These are phyloP conservation scores for Cytospora leucostoma DNA, from an alignment of 2,329 filamentous ascomycete species.

Conservation along the genomic window DNA sequence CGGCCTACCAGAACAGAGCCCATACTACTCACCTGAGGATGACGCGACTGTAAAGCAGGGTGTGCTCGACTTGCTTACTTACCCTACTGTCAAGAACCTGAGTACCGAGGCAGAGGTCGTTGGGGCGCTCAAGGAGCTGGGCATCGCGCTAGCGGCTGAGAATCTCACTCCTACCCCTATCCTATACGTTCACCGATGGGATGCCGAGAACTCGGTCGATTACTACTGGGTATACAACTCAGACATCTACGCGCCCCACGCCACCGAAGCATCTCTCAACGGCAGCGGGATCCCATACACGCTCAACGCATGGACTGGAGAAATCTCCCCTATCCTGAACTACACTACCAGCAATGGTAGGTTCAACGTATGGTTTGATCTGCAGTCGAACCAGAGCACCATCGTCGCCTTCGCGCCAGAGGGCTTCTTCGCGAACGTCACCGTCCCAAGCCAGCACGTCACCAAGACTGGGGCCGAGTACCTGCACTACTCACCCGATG, in stretches of 20 bases:
- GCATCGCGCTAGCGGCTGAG: slow-evolving; percentile 8
- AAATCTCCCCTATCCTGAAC: slow-evolving; percentile 8
- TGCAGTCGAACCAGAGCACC: slow-evolving; percentile 16
- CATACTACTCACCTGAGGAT: slow-evolving; percentile 4
- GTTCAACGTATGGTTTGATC: slow-evolving; percentile 16
- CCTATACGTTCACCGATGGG: slow-evolving; percentile 15
- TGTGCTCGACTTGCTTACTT: slow-evolving; percentile 1
- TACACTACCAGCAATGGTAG: neutral
- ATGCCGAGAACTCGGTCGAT: slow-evolving; percentile 10
- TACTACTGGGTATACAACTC: slow-evolving; percentile 24
- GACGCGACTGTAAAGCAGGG: neutral
- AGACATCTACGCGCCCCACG: slow-evolving; percentile 2
- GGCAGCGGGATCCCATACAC: slow-evolving; percentile 6
- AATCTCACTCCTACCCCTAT: slow-evolving; percentile 10
- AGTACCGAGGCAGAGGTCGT: slow-evolving; percentile 12
- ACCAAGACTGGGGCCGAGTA: neutral
- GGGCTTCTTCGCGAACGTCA: slow-evolving; percentile 8
- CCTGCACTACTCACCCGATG: neutral
- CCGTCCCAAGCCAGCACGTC: slow-evolving; percentile 4
- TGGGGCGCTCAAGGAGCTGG: slow-evolving; percentile 1
- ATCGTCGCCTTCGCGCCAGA: slow-evolving; percentile 14
- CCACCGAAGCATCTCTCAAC: slow-evolving; percentile 10
- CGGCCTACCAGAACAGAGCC: slow-evolving; percentile 7
- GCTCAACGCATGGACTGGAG: slow-evolving; percentile 16
- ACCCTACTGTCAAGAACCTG: slow-evolving; percentile 11